Base-by-base conservation (phyloP, 2,329 filamentous ascomycete species). In the Exophiala mesophila region DNA sequence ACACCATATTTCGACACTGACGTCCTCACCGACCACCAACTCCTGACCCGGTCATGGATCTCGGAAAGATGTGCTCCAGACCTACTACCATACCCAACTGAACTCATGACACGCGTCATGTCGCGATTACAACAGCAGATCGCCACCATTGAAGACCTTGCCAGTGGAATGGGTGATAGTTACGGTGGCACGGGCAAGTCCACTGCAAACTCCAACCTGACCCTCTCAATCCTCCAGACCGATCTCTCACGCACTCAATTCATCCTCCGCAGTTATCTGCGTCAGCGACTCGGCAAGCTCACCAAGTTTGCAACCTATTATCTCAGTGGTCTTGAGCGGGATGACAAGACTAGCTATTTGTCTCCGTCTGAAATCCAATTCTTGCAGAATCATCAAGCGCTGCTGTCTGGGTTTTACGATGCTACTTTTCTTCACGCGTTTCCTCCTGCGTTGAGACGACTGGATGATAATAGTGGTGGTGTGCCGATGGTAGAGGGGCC, bases 231-330 rank as follows among this genome's bases (percentile, higher is more conserved):
- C 49, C 82, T 96, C 41, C 92, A 98, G 70, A 97, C 94, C 5
- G 92, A 98, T 68, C 77, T 98, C 41, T 89, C 96, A 63, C 76
- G 92, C 33, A 94, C 86, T 67, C 95, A 95, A 68, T 98, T 88
- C 59, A 74, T 98, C 16, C 77, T 97, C 13, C 77, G 92, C 47
- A 84, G 85, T 52, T 83, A 90, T 53, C 66, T 98, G 42, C 77
- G 94, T 39, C 82, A 85, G 7, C 76, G 92, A n/a, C 81, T 97
- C 44, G 80, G 85, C 40, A 97, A 98, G 76, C 58, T 71, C 44
- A 65, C 66, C 20, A 63, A 63, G 45, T 58, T 65, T 55, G 64
- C 63, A 43, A 85, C 87, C 60, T 57, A 64, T 54, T 67, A 68
- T 48, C 57, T 64, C 10, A 58, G 39, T 17, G 29, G 44, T 6